Evolutionary conservation across 176 grass and related monocot genomes (phyloP).

Genomic region (Triticum dicoccoides): DNA sequence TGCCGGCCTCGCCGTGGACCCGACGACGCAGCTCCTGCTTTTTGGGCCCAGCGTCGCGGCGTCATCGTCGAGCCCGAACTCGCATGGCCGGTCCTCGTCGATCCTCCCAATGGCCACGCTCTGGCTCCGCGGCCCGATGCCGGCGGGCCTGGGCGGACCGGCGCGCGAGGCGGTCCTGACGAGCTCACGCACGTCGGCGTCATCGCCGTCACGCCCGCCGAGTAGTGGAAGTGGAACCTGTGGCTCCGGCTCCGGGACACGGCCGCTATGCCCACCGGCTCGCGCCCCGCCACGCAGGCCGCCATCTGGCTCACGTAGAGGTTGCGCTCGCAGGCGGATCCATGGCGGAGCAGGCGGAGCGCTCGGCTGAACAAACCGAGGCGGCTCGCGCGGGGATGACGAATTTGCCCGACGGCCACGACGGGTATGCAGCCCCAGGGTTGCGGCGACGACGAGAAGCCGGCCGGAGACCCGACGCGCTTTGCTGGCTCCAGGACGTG

Average conservation of each 20-base stretch:
- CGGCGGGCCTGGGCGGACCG: not conserved
- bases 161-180: conserved; percentile 29
- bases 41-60: conserved; percentile 1
- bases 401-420: too few species aligned
- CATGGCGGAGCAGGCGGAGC: too few species aligned
- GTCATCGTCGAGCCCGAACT: conserved; percentile 35
- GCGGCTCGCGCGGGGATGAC: too few species aligned
- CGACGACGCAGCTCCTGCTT: conserved; percentile 56
- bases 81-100: conserved; percentile 64
- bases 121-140: conserved; percentile 37
- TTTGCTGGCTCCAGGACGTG: too few species aligned
- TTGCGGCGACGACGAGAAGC: too few species aligned
- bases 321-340: conserved; percentile 34
- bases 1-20: not conserved
- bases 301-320: conserved; percentile 54
- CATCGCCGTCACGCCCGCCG: not conserved
- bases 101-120: conserved; percentile 48
- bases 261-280: conserved; percentile 26
- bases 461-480: too few species aligned
- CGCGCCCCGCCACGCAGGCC: conserved; percentile 11
- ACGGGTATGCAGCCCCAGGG: too few species aligned
- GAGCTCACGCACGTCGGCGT: conserved; percentile 49
- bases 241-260: conserved; percentile 50
- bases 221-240: conserved; percentile 71
- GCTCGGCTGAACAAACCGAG: too few species aligned